Evolutionary conservation across 768 basidiomycete genomes (phyloP).

Genomic region (Termitomyces sp.): DNA sequence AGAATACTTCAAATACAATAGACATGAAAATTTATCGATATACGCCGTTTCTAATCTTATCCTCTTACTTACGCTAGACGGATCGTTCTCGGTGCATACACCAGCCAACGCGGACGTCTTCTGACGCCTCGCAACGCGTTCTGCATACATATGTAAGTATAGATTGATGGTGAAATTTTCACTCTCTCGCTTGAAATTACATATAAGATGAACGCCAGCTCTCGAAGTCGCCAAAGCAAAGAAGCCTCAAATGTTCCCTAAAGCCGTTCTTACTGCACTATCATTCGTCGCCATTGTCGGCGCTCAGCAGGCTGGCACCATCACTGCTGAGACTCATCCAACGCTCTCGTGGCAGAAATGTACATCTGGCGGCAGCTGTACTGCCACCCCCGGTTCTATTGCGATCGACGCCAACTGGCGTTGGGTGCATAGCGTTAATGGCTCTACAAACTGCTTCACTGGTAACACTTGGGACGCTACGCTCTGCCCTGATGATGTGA

Average conservation of each 20-base stretch:
- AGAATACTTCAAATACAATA: background rate
- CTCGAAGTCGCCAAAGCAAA: background rate
- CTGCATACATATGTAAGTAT: background rate
- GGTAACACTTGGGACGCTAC: slow-evolving; percentile 48
- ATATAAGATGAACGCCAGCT: background rate
- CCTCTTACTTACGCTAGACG: background rate
- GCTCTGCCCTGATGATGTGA: slow-evolving; percentile 41
- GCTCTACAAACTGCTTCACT: slow-evolving; percentile 44
- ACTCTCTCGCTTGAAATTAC: background rate
- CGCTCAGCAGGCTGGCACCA: slow-evolving; percentile 42
- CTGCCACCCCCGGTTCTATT: slow-evolving; percentile 28
- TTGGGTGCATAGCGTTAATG: slow-evolving; percentile 37
- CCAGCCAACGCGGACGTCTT: background rate
- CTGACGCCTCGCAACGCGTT: background rate
- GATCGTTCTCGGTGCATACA: background rate
- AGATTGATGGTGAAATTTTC: background rate
- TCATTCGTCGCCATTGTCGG: slow-evolving; percentile 26
- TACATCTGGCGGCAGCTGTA: slow-evolving; percentile 40
- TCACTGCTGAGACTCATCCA: slow-evolving; percentile 39
- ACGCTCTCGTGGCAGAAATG: slow-evolving; percentile 40
- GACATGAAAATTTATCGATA: background rate
- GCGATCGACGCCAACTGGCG: slow-evolving; percentile 57
- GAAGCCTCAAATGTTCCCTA: background rate
- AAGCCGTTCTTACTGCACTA: slow-evolving; percentile 18
- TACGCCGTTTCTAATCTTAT: background rate